Evolutionary conservation across 768 basidiomycete species (phyloP).

Genomic region (Mrakia gelida): DNA sequence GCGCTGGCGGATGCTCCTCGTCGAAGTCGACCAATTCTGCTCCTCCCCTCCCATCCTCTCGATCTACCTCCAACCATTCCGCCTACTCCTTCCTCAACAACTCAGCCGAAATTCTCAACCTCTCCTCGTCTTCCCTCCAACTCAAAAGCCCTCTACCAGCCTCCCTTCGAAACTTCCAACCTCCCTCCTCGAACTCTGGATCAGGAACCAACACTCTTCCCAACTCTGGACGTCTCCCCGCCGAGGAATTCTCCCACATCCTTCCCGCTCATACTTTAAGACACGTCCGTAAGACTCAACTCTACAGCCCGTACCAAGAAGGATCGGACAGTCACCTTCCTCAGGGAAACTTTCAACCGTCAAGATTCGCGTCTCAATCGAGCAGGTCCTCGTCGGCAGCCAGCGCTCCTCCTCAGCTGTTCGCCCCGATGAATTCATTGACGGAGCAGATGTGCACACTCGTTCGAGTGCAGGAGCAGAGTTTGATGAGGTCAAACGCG

Average conservation of each 20-base stretch:
- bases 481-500: conserved; percentile 33
- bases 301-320: conserved; percentile 42
- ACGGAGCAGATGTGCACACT: neutral
- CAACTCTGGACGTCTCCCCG: neutral
- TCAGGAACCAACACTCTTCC: conserved; percentile 3
- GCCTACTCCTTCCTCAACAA: neutral
- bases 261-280: conserved; percentile 42
- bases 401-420: neutral
- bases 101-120: conserved; percentile 9
- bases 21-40: conserved; percentile 1
- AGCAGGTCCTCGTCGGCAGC: conserved; percentile 9
- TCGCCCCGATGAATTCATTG: neutral
- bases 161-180: conserved; percentile 9
- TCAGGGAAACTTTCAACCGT: conserved; percentile 32
- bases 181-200: neutral
- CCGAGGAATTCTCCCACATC: neutral
- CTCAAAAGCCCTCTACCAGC: neutral
- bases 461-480: conserved; percentile 32
- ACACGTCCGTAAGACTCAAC: conserved; percentile 44
- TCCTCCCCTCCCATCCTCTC: neutral
- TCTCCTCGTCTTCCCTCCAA: neutral
- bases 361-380: neutral
- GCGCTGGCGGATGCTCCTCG: conserved; percentile 14
- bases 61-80: conserved; percentile 1
- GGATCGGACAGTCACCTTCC: conserved; percentile 25